Base-by-base conservation (phyloP, 2,329 filamentous ascomycete genomes). In the Diaporthe destruens region DNA sequence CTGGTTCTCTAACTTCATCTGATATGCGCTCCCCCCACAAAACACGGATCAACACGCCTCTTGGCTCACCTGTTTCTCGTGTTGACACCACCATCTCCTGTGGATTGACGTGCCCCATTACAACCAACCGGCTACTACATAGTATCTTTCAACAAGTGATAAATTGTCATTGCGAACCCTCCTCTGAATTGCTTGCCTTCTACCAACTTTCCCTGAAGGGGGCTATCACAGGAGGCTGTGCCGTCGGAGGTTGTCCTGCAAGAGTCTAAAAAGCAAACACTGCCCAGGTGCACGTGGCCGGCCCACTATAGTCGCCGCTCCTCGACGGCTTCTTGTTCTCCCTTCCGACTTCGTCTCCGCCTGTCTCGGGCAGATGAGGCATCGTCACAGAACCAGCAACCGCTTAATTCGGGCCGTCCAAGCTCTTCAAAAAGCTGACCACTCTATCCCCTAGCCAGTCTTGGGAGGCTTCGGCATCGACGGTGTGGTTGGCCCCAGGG, bases 401-500 rank as follows among this genome's bases (percentile, higher is more conserved):
- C 32, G 14, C 20, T 23, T 44, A 53, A 2, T 36, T 44, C 53
- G 18, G 56, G 20, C 66, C 47, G 29, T 76, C 73, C 36, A 82
- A 39, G 23, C 72, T 75, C 61, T 76, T 76, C 47, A 90, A 76
- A 75, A 90, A 90, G 69, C 82, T 77, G 3, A 81, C 78, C 0
- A 90, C 85, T 20, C 83, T 83, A 42, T 84, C 80, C 2, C 82
- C 84, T 68, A 90, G 80, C 87, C 87, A 90, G 42, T 82, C 76
- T 74, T 85, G 84, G 0, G 87, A 82, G 34, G 82, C 82, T 0
- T 81, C 79, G 53, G 85, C 79, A 47, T 84, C 80, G 4, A 90
- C 87, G 3, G 84, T 83, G 73, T 90, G 89, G 34, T 82, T 82
- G 0, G 88, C 86, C 5, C 82, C 85, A 5, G 88, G 88, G 71